These are phyloP conservation scores for Mycena capillaripes DNA, from an alignment of 768 basidiomycete genomes.

Conservation along the genomic window DNA sequence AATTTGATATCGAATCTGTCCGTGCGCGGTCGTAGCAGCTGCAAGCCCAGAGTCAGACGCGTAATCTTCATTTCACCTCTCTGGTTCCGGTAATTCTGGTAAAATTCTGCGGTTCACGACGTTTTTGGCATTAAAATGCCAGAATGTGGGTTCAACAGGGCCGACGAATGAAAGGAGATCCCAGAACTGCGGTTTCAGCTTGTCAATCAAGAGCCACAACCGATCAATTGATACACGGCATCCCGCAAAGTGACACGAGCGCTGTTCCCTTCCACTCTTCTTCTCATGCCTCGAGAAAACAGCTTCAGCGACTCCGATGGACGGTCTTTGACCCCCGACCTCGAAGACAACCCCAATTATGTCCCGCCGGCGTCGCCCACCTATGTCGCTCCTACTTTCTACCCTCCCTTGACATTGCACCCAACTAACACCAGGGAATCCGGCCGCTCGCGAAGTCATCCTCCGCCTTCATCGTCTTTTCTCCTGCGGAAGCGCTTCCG, in stretches of 20 bases:
- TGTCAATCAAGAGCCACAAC: neutral
- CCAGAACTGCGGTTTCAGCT: too few species aligned
- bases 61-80: too few species aligned
- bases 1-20: too few species aligned
- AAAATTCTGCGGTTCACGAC: too few species aligned
- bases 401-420: neutral
- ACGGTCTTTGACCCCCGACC: constrained; percentile 74
- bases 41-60: too few species aligned
- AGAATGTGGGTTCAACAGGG: too few species aligned
- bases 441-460: constrained; percentile 29
- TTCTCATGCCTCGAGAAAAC: constrained; percentile 73
- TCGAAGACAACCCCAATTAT: constrained; percentile 57
- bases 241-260: neutral
- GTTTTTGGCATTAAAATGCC: too few species aligned
- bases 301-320: constrained; percentile 77
- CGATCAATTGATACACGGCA: neutral
- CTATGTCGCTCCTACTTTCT: neutral
- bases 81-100: too few species aligned
- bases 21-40: too few species aligned
- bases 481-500: constrained; percentile 68
- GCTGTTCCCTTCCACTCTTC: neutral
- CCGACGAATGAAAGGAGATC: too few species aligned
- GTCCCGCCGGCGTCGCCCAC: constrained; percentile 34
- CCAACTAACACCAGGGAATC: constrained; percentile 38
- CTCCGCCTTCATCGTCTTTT: constrained; percentile 33